These are phyloP conservation scores for Colletotrichum limetticola DNA, from an alignment of 2,329 filamentous ascomycete genomes.

Conservation along the genomic window DNA sequence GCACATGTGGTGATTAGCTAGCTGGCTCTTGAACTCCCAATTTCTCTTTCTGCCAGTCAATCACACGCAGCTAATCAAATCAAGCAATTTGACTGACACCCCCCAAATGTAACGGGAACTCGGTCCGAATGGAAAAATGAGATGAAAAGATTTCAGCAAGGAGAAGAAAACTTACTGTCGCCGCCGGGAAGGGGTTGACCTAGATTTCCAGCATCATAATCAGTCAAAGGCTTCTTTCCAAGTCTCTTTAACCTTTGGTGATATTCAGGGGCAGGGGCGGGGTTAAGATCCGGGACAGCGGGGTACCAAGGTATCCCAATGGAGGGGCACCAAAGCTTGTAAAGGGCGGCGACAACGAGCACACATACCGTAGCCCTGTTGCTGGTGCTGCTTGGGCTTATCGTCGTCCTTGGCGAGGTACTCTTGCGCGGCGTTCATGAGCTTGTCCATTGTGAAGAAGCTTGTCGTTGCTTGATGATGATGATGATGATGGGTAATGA, in stretches of 20 bases:
- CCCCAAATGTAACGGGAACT: neutral
- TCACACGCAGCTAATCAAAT: neutral
- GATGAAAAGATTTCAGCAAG: neutral
- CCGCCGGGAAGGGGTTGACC: constrained; percentile 36
- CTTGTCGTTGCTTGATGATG: neutral
- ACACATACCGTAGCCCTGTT: constrained; percentile 25
- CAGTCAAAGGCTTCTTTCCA: constrained; percentile 17
- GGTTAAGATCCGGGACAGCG: constrained; percentile 15
- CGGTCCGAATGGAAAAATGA: neutral
- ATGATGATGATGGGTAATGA: neutral
- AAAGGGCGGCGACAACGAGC: neutral
- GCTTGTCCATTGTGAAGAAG: constrained; percentile 47
- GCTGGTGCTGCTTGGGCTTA: constrained; percentile 39
- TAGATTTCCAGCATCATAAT: neutral
- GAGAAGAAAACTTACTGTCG: constrained; percentile 41
- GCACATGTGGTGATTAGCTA: neutral
- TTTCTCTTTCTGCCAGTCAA: too few species aligned
- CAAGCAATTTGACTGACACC: neutral
- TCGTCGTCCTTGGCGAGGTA: constrained; percentile 45
- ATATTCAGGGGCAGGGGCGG: constrained; percentile 16
- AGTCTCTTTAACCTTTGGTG: neutral
- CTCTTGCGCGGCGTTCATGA: constrained; percentile 49
- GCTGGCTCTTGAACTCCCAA: neutral
- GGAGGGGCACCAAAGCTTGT: neutral
- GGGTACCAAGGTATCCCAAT: constrained; percentile 16